These are phyloP conservation scores for Glycyrrhiza uralensis DNA, from an alignment of 306 rosid genomes.

Conservation along the genomic window DNA sequence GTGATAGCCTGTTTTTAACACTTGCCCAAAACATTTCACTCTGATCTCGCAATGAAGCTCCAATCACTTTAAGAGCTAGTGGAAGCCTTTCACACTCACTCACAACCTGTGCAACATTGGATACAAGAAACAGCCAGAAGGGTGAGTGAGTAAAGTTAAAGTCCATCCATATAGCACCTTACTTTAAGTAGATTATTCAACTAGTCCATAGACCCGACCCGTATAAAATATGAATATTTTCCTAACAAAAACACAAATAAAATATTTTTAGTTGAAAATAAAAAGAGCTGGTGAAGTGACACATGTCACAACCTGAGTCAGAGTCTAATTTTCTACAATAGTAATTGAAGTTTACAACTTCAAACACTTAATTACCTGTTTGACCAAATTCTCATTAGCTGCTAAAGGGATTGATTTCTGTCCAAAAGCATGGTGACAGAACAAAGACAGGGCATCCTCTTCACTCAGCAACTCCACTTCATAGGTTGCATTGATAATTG, in stretches of 20 bases:
- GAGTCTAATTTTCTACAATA: too few species aligned
- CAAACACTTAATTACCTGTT: slow-evolving; percentile 65
- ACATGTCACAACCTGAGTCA: too few species aligned
- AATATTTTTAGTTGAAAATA: too few species aligned
- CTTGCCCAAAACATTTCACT: slow-evolving; percentile 69
- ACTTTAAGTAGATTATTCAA: not conserved
- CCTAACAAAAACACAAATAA: too few species aligned
- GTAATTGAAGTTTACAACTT: not conserved
- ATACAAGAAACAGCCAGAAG: not conserved
- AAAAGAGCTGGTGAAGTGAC: too few species aligned
- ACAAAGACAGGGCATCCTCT: slow-evolving; percentile 67
- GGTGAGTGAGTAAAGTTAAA: not conserved
- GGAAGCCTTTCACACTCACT: slow-evolving; percentile 88
- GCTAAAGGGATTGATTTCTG: slow-evolving; percentile 56
- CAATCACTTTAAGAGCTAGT: slow-evolving; percentile 88
- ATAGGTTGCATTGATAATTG: slow-evolving; percentile 37
- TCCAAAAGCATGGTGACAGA: slow-evolving; percentile 91
- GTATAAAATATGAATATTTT: too few species aligned
- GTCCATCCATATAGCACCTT: not conserved
- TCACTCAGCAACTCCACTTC: slow-evolving; percentile 69
- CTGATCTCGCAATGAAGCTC: slow-evolving; percentile 74
- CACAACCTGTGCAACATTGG: slow-evolving; percentile 51
- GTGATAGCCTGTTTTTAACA: slow-evolving; percentile 67
- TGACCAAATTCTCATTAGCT: slow-evolving; percentile 63
- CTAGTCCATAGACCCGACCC: too few species aligned